Conservation (phyloP, 768 basidiomycete species). For the Tulasnella sp. region DNA sequence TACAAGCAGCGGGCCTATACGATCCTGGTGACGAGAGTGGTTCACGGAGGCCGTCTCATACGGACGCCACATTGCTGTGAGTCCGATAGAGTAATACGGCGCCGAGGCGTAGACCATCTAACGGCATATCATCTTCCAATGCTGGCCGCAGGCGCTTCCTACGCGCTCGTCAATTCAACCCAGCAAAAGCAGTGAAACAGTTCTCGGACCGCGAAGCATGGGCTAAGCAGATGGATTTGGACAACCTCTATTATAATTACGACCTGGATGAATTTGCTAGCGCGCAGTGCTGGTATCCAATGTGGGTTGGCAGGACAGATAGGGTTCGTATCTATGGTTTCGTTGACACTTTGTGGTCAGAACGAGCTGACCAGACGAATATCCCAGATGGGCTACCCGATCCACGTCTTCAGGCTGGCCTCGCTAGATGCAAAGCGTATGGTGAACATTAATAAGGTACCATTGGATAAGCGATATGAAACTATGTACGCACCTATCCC, state of each 20-base stretch:
- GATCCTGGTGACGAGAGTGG: slow-evolving; percentile 35
- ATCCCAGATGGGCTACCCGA: slow-evolving; percentile 57
- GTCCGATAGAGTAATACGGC: slow-evolving; percentile 31
- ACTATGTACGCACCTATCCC: slow-evolving; percentile 56
- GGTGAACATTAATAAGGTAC: slow-evolving; percentile 55
- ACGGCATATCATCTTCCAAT: neutral
- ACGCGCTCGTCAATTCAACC: slow-evolving; percentile 68
- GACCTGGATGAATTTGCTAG: slow-evolving; percentile 55
- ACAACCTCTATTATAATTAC: slow-evolving; percentile 59
- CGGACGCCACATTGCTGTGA: slow-evolving; percentile 65
- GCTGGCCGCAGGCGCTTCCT: slow-evolving; percentile 61
- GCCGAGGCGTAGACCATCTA: neutral
- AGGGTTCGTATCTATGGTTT: slow-evolving; percentile 47
- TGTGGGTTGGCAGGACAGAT: slow-evolving; percentile 76
- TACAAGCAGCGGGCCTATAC: slow-evolving; percentile 54
- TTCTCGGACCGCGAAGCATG: slow-evolving; percentile 65
- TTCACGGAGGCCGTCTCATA: slow-evolving; percentile 46
- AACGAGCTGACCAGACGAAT: neutral
- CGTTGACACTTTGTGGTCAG: neutral
- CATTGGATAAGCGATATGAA: slow-evolving; percentile 55
- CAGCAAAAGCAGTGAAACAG: slow-evolving; percentile 60
- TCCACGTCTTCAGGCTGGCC: slow-evolving; percentile 74
- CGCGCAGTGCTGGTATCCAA: slow-evolving; percentile 63
- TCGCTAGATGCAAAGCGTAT: slow-evolving; percentile 49
- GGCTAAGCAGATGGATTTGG: slow-evolving; percentile 59